Percentiles rank a stretch among this genome's conserved stretches.
Conservation (phyloP, 768 basidiomycete genomes). For the Cystoderma amianthinum region DNA sequence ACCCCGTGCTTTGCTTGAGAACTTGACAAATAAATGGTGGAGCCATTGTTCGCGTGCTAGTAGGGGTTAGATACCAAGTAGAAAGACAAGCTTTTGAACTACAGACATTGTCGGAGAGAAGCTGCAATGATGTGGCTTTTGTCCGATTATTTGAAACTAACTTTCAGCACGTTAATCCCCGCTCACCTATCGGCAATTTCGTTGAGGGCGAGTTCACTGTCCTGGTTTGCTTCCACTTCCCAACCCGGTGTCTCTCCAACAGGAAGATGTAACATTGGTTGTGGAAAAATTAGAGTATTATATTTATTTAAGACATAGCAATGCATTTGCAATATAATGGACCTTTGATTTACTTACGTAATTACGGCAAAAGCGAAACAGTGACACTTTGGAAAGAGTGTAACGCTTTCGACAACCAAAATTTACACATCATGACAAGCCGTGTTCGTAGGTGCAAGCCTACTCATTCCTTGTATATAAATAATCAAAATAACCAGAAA, state of each 20-base stretch:
- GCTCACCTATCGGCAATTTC: conserved; percentile 52
- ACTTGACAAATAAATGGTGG: conserved; percentile 59
- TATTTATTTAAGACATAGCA: too few species aligned
- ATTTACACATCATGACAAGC: conserved; percentile 36
- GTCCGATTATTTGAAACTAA: not conserved
- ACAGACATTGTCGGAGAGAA: conserved; percentile 66
- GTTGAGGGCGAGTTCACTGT: conserved; percentile 32
- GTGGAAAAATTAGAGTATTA: too few species aligned
- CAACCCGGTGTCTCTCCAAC: conserved; percentile 52
- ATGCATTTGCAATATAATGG: too few species aligned
- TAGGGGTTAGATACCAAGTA: conserved; percentile 6
- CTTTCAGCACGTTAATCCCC: not conserved
- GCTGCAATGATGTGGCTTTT: conserved; percentile 54
- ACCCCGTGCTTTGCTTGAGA: conserved; percentile 58
- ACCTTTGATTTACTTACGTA: too few species aligned
- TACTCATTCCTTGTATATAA: conserved; percentile 5
- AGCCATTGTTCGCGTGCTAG: conserved; percentile 72
- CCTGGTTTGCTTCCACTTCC: conserved; percentile 44
- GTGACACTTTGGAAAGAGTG: too few species aligned
- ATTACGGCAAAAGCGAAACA: too few species aligned
- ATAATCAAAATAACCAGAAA: conserved; percentile 36
- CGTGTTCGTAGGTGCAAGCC: conserved; percentile 53
- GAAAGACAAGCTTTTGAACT: not conserved
- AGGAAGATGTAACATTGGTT: conserved; percentile 22
- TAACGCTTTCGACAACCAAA: too few species aligned